These are phyloP conservation scores for Fusarium subtropicale DNA, from an alignment of 2,329 filamentous ascomycete species.

Conservation along the genomic window DNA sequence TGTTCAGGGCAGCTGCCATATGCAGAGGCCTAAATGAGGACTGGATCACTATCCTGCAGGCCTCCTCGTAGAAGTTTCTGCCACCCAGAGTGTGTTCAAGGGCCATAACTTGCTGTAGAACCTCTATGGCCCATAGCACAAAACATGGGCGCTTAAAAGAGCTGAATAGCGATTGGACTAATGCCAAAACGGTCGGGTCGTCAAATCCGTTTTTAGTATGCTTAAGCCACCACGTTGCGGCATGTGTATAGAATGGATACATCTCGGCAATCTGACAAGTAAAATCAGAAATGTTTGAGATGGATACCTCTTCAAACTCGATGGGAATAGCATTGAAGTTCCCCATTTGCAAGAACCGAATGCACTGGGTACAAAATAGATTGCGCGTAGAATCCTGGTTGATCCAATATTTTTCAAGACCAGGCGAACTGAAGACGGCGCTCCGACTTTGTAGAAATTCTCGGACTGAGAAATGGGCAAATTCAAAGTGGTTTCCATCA, in stretches of 20 bases:
- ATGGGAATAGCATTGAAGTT: background rate
- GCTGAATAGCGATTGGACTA: conserved; percentile 3
- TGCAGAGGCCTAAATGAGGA: conserved; percentile 4
- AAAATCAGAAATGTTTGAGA: background rate
- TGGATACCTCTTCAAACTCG: background rate
- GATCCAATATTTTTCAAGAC: background rate
- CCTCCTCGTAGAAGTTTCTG: background rate
- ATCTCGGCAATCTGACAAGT: rapidly evolving
- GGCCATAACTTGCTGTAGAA: background rate
- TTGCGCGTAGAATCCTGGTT: rapidly evolving
- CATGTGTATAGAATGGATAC: conserved; percentile 16
- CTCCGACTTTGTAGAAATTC: conserved; percentile 20
- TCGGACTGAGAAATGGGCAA: conserved; percentile 33
- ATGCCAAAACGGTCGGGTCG: rapidly evolving
- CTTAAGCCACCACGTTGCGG: background rate
- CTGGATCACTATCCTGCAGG: rapidly evolving
- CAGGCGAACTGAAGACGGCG: background rate
- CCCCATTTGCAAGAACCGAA: conserved; percentile 13
- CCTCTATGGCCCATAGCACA: conserved; percentile 4
- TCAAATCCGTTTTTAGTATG: background rate
- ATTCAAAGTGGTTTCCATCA: background rate
- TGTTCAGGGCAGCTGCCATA: conserved; percentile 20
- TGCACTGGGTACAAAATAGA: conserved; percentile 5
- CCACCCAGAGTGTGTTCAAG: background rate
- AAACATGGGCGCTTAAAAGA: background rate